Base-by-base conservation (phyloP, 441 rosid genomes). In the Gossypium aridum region DNA sequence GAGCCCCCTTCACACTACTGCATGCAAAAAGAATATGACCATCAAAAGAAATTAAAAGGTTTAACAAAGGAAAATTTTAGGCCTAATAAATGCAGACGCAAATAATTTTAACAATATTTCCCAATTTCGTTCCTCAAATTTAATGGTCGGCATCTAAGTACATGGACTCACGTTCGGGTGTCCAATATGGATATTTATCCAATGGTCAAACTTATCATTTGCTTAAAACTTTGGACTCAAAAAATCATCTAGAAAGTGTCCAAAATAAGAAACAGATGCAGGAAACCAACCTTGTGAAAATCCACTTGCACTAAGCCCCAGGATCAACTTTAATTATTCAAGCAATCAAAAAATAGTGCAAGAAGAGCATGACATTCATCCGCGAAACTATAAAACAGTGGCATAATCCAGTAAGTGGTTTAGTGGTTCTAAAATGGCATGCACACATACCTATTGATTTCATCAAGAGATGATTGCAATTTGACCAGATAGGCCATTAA, bases 401-500 rank as follows among this genome's bases (percentile, higher is more conserved):
- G 13, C 26, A 14, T 37, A 13, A 59, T 63, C 19, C n/a, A 53
- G 8, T 31, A 19, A 79, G 45, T 54, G 25, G 47, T 28, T 53
- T 2, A 63, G 31, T 25, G 53, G 55, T 57, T 57, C 60, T 9
- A 66, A 57, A 73, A 75, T 49, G n/a, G 49, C 3, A 47, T 34
- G 31, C 64, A 62, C 74, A 72, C 86, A 39, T 88, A 92, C 99
- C 85, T 80, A 64, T 93, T 96, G 75, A 93, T 89, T 87, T 86
- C 96, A 31, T 84, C 69, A 76, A 96, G 85, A 47, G 92, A 87
- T 78, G 98, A 91, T 26, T 93, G 93, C 87, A 92, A 71, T 56
- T 85, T 83, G 80, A 96, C 93, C 87, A 96, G 87, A 81, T 89
- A 73, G 62, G 91, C 92, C 99, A 92, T 93, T 57, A 92, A 81